Base-by-base conservation (phyloP, 257 asterid species). In the Euphrasia confusa region DNA sequence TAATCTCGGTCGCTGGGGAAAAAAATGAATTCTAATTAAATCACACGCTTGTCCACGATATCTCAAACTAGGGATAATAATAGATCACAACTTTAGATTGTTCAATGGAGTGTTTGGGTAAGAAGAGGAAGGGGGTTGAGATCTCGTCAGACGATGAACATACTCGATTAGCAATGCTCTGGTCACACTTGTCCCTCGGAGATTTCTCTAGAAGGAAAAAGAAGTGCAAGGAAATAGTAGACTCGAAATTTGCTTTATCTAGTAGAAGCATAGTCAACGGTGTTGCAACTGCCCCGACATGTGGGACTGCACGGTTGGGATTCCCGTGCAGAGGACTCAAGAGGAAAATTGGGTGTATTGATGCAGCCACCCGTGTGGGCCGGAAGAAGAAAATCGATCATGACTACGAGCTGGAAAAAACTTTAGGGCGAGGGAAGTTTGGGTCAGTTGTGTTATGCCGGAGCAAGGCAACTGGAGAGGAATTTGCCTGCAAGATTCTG, bases 271-370 rank as follows among this genome's bases (percentile, higher is more conserved):
- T 77, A 32, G 83, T 84, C 65, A 79, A 81, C 54, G 94, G 86
- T 44, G 89, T 79, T 63, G 88, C 75, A 37, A 89, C 95, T 69
- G 97, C 89, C 26, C 97, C 97, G 1, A 86, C 88, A 3, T 84
- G 89, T 62, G 89, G 86, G 64, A 72, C 84, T 5, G 71, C 83
- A 6, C 61, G 79, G n/a, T 63, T 75, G 59, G 81, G 74, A 56
- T 72, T 64, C 50, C 78, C 87, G 0, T 75, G 86, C 21, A 80
- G 97, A 57, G 97, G 97, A 47, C 84, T 84, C 67, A 89, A 89
- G 79, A 83, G 97, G 68, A 89, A 89, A 79, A 89, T 89, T 5
- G 97, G 97, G 26, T 89, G 97, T 67, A 85, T 89, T 59, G 97
- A 89, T 66, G 68, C 84, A 6, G 86, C 91, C 0, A 86, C 95